phyloP scores from a whole-genome alignment of 345 rosid genomes.

The Sonneratia caseolaris region DNA sequence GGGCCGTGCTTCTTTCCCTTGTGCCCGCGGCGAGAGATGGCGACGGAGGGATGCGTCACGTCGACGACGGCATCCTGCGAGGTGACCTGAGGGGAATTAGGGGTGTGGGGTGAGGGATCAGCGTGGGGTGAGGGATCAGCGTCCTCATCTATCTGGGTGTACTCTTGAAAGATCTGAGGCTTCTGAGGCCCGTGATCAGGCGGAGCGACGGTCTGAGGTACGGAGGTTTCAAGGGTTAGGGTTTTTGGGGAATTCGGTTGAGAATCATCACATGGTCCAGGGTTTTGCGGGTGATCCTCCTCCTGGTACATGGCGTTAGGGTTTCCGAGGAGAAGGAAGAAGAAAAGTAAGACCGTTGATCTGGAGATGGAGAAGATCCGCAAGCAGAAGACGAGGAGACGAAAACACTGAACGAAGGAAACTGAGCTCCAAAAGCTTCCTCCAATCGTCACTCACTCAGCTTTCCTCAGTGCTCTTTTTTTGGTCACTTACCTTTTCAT shows the following conservation, averaged over 20 bases:
- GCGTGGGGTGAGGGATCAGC: not conserved
- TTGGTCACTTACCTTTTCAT: not conserved
- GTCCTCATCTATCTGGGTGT: conserved; percentile 5
- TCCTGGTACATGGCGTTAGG: conserved; percentile 3
- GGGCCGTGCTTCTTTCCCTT: conserved; percentile 28
- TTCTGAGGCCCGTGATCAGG: conserved; percentile 10
- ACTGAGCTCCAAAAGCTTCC: too few relatives aligned
- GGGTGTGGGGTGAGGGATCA: not conserved
- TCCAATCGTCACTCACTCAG: too few relatives aligned
- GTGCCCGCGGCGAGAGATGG: conserved; percentile 21
- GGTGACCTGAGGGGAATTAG: not conserved
- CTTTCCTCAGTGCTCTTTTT: too few relatives aligned
- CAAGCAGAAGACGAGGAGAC: not conserved
- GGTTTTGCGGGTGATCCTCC: not conserved
- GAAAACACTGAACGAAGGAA: not conserved
- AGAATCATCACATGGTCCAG: not conserved
- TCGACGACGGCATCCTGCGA: conserved; percentile 3
- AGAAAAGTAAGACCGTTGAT: not conserved
- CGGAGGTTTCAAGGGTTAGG: conserved; percentile 13
- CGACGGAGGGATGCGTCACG: not conserved
- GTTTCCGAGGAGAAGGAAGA: not conserved
- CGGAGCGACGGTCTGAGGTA: conserved; percentile 11
- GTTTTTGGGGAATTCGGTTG: conserved; percentile 7
- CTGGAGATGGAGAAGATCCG: not conserved
- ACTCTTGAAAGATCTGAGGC: conserved; percentile 3